These are phyloP conservation scores for Isoetes taiwanensis DNA, from an alignment of 75 land plant species.

Conservation along the genomic window DNA sequence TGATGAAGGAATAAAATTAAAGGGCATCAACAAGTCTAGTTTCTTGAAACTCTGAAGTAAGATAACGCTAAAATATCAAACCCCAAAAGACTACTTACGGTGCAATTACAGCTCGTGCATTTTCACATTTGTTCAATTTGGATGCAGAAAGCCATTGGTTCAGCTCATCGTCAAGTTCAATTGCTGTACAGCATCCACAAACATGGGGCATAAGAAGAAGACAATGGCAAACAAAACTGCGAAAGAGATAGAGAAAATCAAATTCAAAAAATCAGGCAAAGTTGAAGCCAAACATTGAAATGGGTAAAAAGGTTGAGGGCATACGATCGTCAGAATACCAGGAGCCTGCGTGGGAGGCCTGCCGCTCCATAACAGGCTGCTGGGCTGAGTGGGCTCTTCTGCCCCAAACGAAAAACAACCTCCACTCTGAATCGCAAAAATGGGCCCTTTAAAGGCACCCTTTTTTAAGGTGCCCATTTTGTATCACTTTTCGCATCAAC, in stretches of 20 bases:
- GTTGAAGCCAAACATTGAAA: neutral
- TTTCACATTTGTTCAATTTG: slow-evolving; percentile 47
- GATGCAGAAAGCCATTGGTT: slow-evolving; percentile 62
- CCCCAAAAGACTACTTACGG: slow-evolving; percentile 44
- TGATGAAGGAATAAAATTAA: slow-evolving; percentile 1
- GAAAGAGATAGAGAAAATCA: neutral
- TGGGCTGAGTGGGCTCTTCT: no score
- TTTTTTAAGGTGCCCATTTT: no score
- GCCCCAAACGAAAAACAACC: no score
- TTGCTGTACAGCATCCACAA: slow-evolving; percentile 22
- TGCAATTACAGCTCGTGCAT: slow-evolving; percentile 89
- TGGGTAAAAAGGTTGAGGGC: neutral
- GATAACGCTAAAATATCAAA: neutral
- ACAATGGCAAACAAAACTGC: neutral
- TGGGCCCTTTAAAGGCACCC: no score
- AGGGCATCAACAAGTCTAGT: neutral
- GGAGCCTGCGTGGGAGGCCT: slow-evolving; percentile 76
- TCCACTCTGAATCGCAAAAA: no score
- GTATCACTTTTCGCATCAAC: no score
- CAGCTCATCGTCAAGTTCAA: slow-evolving; percentile 60
- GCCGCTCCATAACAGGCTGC: no score
- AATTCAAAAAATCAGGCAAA: neutral
- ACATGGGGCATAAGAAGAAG: neutral
- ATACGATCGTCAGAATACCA: slow-evolving; percentile 81
- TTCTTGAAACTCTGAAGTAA: neutral